A percentile compares a stretch with the other conserved stretches of the same genome.
Conservation (phyloP, 2,329 filamentous ascomycete species). For the Colletotrichum endophyticum region DNA sequence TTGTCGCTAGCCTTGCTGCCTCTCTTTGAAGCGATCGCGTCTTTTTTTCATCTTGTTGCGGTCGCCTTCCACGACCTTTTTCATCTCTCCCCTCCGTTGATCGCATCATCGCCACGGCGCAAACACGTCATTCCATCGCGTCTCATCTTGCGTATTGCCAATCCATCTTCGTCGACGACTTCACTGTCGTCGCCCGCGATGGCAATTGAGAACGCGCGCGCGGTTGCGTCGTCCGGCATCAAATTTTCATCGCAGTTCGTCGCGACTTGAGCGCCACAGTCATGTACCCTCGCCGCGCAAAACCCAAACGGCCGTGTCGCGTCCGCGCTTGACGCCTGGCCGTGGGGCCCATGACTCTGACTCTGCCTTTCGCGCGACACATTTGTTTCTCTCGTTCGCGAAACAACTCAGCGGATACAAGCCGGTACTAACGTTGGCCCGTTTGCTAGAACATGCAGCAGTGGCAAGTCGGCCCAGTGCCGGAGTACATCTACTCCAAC, state of each 20-base stretch:
- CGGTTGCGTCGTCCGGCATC: not conserved
- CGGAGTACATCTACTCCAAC: conserved; percentile 61
- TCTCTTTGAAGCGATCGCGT: not conserved
- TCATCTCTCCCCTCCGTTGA: not conserved
- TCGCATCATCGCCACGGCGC: not conserved
- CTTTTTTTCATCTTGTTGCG: not conserved
- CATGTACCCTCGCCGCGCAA: conserved; percentile 3
- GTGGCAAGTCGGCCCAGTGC: conserved; percentile 66
- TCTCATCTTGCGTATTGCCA: not conserved
- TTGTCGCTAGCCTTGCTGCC: not conserved
- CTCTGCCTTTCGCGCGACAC: not conserved
- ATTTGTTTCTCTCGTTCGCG: conserved; percentile 5
- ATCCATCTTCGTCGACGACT: not conserved
- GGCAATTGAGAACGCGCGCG: not conserved
- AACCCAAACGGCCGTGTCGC: conserved; percentile 3
- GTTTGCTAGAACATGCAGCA: conserved; percentile 60
- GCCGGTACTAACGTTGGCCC: conserved; percentile 19
- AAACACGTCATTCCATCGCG: not conserved
- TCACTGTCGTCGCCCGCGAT: not conserved
- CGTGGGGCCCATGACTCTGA: conserved; percentile 9
- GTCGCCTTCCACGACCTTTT: not conserved
- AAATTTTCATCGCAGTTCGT: not conserved
- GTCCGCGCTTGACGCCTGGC: conserved; percentile 3
- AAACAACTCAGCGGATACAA: conserved; percentile 7
- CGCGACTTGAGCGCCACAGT: not conserved